Base-by-base conservation (phyloP, 2,329 filamentous ascomycete genomes). In the Rugonectria rugulosa region DNA sequence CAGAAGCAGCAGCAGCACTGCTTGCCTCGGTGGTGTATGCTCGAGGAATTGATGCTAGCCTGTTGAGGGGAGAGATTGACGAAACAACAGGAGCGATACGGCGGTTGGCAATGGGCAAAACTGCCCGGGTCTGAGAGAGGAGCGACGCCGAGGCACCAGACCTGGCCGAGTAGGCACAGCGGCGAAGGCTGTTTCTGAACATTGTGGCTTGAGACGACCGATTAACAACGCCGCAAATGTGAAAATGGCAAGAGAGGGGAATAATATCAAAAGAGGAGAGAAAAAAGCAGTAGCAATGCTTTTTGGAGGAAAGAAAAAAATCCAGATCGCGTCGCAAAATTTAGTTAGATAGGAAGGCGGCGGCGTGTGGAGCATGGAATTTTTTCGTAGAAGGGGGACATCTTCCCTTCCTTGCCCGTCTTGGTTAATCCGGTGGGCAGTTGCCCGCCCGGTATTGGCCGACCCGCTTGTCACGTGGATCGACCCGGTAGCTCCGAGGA, bases 21-120 rank as follows among this genome's bases (percentile, higher is more conserved):
- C 63, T 74, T 4, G 75, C 71, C 54, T 77, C 77, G 29, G 62
- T 74, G 60, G 75, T 79, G 67, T 80, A 79, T 10, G 69, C 58
- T 24, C 76, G 70, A 20, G 64, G 63, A 12, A 70, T 42, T 5
- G 61, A 54, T 6, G 66, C 29, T 14, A 72, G 55, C 59, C 58
- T 62, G 67, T 49, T 67, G 47, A 54, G 59, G 45, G 32, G 59
- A 29, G 49, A 23, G 43, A 60, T 53, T 20, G 56, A 53, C 44
- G 56, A 48, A n/a, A 59, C 57, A 15, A 63, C 34, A 48, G 61
- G 26, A 65, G 54, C 45, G 53, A 60, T 40, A 57, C 62, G 59
- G 41, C 60, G 62, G 48, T 60, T 65, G 47, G 63, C 63, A n/a
- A 63, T 19, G 26, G 71, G 65, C 38, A 68, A 53, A 46, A 61